A percentile compares a stretch with the other conserved stretches of the same genome.
Conservation (phyloP, 2,329 filamentous ascomycete species). For the Kalmusia sp. region DNA sequence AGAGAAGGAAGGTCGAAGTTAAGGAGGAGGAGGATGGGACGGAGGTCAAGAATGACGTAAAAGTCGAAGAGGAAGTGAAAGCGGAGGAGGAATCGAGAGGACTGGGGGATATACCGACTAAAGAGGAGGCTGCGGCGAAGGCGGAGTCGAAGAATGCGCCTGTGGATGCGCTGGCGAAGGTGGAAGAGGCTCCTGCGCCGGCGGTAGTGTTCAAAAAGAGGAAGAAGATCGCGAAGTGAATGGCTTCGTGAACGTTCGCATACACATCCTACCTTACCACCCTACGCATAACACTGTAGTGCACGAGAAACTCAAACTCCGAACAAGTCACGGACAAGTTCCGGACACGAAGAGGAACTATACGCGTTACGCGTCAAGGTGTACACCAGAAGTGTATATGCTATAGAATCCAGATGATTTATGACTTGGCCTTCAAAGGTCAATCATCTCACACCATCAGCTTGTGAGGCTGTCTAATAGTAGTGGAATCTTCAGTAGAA, state of each 20-base stretch:
- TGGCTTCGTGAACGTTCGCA: neutral
- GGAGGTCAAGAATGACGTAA: constrained; percentile 40
- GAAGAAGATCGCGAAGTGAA: constrained; percentile 66
- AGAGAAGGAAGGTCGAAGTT: constrained; percentile 34
- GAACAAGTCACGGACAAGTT: too few species aligned
- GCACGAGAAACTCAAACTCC: neutral
- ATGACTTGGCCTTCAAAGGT: too few species aligned
- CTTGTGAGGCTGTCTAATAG: too few species aligned
- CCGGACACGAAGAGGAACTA: too few species aligned
- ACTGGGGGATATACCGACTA: constrained; percentile 21
- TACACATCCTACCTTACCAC: neutral
- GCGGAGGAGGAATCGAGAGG: constrained; percentile 46
- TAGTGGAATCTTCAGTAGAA: too few species aligned
- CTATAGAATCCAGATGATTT: too few species aligned
- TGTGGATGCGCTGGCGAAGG: constrained; percentile 22
- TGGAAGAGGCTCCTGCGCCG: constrained; percentile 33
- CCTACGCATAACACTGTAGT: neutral
- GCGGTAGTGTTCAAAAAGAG: constrained; percentile 81
- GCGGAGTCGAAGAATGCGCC: constrained; percentile 21
- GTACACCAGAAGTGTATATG: too few species aligned
- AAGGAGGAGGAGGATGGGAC: constrained; percentile 3
- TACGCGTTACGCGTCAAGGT: too few species aligned
- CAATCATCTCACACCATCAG: too few species aligned
- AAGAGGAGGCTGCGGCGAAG: constrained; percentile 32
- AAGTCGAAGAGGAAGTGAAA: constrained; percentile 50